Conservation (phyloP, 2,329 filamentous ascomycete genomes). For the Exophiala mesophila region DNA sequence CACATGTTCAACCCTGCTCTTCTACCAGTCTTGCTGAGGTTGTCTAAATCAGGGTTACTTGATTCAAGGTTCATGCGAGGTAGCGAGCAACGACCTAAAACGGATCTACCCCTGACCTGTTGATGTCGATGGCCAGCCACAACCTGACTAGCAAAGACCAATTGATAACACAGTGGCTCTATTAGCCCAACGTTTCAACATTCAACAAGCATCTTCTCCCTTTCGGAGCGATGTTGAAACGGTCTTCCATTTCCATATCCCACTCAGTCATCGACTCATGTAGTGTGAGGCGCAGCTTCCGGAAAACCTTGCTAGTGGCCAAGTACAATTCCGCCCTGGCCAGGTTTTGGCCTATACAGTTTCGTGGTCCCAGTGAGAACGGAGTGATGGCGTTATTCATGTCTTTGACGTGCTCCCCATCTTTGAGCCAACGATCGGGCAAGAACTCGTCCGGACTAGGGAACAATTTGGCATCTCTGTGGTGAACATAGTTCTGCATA, state of each 20-base stretch:
- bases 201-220: slow-evolving; percentile 3
- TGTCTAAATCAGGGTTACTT: too few relatives aligned
- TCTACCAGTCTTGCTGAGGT: too few relatives aligned
- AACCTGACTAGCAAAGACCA: too few relatives aligned
- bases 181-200: background rate
- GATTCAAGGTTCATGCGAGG: too few relatives aligned
- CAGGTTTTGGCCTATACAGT: slow-evolving; percentile 28
- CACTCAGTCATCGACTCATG: slow-evolving; percentile 24
- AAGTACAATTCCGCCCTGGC: slow-evolving; percentile 27
- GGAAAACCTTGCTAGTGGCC: slow-evolving; percentile 25
- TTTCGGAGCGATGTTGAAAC: slow-evolving; percentile 8
- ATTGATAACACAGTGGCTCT: too few relatives aligned
- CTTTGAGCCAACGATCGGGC: slow-evolving; percentile 27
- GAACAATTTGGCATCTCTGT: slow-evolving; percentile 21
- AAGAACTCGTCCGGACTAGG: slow-evolving; percentile 17
- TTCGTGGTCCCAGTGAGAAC: slow-evolving; percentile 30
- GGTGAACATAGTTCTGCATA: slow-evolving; percentile 22
- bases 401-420: slow-evolving; percentile 23
- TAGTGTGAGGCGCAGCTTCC: slow-evolving; percentile 22
- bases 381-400: slow-evolving; percentile 11
- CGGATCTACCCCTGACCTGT: too few relatives aligned
- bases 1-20: too few relatives aligned
- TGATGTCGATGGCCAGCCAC: too few relatives aligned
- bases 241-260: slow-evolving; percentile 26
- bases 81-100: too few relatives aligned